Conservation (phyloP, 2,329 filamentous ascomycete genomes). For the Plectosphaerella plurivora region DNA sequence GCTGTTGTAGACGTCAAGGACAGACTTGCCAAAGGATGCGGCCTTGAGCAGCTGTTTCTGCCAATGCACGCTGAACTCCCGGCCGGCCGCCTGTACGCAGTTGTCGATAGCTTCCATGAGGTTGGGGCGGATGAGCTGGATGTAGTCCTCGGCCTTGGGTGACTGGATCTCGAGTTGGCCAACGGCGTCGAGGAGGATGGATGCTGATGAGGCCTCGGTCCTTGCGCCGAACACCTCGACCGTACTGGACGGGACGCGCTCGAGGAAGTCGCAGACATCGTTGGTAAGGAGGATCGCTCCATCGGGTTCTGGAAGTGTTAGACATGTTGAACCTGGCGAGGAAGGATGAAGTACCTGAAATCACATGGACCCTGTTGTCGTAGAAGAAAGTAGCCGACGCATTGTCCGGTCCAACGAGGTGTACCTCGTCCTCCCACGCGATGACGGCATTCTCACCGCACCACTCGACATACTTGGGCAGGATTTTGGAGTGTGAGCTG, state of each 20-base stretch:
- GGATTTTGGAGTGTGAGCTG: constrained; percentile 78
- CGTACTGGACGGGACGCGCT: constrained; percentile 82
- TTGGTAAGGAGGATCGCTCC: constrained; percentile 89
- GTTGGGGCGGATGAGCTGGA: constrained; percentile 84
- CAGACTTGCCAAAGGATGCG: constrained; percentile 95
- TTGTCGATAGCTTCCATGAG: constrained; percentile 90
- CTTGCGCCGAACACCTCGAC: constrained; percentile 87
- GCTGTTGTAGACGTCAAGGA: constrained; percentile 94
- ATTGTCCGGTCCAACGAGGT: constrained; percentile 82
- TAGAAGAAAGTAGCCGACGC: constrained; percentile 78
- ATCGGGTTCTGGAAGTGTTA: constrained; percentile 55
- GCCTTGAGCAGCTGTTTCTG: constrained; percentile 96
- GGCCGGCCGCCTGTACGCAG: constrained; percentile 87
- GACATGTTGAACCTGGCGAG: constrained; percentile 1
- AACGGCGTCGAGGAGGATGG: constrained; percentile 89
- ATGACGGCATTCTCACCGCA: constrained; percentile 94
- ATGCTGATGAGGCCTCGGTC: constrained; percentile 83
- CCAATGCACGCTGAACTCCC: constrained; percentile 87
- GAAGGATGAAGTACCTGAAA: constrained; percentile 59
- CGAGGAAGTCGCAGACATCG: constrained; percentile 94
- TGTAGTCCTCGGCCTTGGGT: constrained; percentile 95
- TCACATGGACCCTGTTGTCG: constrained; percentile 82
- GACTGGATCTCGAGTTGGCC: constrained; percentile 89
- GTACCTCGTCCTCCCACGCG: constrained; percentile 97
- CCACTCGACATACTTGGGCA: constrained; percentile 88